Conservation (phyloP, 1,139 yeast genomes). For the Suhomyces panamericanus region DNA sequence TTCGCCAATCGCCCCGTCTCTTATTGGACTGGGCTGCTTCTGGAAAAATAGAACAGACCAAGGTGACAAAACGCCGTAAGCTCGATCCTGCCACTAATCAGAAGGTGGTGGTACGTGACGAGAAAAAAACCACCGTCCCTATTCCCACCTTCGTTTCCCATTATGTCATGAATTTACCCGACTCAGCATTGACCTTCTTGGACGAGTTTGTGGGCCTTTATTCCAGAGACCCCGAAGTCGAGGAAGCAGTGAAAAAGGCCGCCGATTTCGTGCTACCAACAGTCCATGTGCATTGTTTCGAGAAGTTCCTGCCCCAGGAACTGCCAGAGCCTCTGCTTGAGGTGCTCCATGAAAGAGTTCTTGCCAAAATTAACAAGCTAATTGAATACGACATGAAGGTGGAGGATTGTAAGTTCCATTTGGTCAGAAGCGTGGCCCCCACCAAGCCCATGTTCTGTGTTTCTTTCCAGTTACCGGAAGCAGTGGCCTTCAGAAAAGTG, state of each 20-base stretch:
- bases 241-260: constrained; percentile 28
- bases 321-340: constrained; percentile 64
- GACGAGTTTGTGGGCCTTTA: constrained; percentile 76
- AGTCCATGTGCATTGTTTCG: constrained; percentile 90
- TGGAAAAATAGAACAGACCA: constrained; percentile 22
- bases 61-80: constrained; percentile 35
- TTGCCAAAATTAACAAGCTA: constrained; percentile 54
- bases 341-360: constrained; percentile 64
- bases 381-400: constrained; percentile 52
- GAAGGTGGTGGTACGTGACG: constrained; percentile 23
- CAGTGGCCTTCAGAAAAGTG: constrained; percentile 59
- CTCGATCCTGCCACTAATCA: constrained; percentile 23
- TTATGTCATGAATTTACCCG: constrained; percentile 96
- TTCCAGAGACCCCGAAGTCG: constrained; percentile 35
- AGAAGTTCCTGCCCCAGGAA: constrained; percentile 72
- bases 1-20: constrained; percentile 56
- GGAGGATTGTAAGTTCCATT: constrained; percentile 59
- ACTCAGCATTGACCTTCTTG: constrained; percentile 83
- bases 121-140: constrained; percentile 28
- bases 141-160: constrained; percentile 68
- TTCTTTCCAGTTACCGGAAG: constrained; percentile 72
- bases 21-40: constrained; percentile 41
- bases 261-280: constrained; percentile 65
- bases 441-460: constrained; percentile 96
- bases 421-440: constrained; percentile 93